Base-by-base conservation (phyloP, 495 filamentous ascomycete species). In the Ascobolus immersus region DNA sequence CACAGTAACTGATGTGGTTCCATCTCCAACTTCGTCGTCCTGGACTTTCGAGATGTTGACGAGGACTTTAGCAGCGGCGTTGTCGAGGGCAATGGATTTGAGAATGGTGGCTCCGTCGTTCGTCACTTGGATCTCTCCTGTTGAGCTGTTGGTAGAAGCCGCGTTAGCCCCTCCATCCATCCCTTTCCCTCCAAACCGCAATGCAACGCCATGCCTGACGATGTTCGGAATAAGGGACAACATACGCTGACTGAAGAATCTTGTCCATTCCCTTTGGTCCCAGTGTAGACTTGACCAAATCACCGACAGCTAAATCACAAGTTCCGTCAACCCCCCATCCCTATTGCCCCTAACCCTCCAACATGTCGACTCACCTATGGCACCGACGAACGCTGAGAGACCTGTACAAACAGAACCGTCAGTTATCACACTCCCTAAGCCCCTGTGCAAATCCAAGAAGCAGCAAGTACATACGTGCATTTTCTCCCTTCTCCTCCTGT, bases 241-340 rank as follows among this genome's bases (percentile, higher is more conserved):
- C 67, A 26, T 66, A 90, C 75, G 81, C 89, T 57, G 82, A 93
- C 52, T 94, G 86, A 52, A 94, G 58, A 54, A 96, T 96, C 62
- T 96, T 94, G 60, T 96, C 89, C 89, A 94, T 94, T 45, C 86
- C 86, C 60, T 94, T 93, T 2, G 86, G 89, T 9, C 86, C 86
- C 10, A 96, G 60, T 6, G 86, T 96, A 51, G 76, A 86, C 67
- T 96, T 96, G 17, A 96, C 86, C 44, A 90, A 52, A 51, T 94
- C 89, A 28, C 86, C 86, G 24, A 96, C 84, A 19, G 86, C 86
- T 49, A 17, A 4, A 31, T 31, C 14, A 17, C 10, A n/a, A 7
- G n/a, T 25, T n/a, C 7, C 22, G 22, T 25, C n/a, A 25, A n/a
- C n/a, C n/a, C n/a, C 22, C n/a, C 22, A 25, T 7, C 7, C n/a